Conservation (phyloP, 2,329 filamentous ascomycete genomes). For the Paracoccidioides brasiliensis region DNA sequence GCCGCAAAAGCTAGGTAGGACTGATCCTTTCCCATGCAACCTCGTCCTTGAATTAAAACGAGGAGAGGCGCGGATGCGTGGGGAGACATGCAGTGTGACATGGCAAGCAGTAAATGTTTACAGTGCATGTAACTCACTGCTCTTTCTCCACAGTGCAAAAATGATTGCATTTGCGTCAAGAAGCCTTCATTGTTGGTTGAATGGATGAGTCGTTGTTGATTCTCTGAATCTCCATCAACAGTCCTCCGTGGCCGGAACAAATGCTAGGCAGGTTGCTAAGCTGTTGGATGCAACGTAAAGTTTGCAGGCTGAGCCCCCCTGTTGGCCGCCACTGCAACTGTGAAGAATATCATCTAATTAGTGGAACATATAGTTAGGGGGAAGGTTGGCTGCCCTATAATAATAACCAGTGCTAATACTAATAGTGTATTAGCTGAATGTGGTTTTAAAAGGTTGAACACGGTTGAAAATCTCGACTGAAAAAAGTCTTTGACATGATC, state of each 20-base stretch:
- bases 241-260: not conserved
- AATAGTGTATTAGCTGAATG: too few species aligned
- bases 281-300: slow-evolving; percentile 1
- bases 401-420: too few species aligned
- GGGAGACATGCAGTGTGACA: not conserved
- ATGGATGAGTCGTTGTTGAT: not conserved
- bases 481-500: too few species aligned
- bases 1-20: too few species aligned
- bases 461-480: too few species aligned
- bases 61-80: not conserved
- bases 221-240: too few species aligned
- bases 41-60: not conserved
- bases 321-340: not conserved
- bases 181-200: not conserved
- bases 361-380: too few species aligned
- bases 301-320: not conserved
- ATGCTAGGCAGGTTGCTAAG: not conserved
- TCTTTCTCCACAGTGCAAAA: too few species aligned
- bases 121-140: not conserved
- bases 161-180: not conserved
- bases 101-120: not conserved
- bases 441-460: too few species aligned
- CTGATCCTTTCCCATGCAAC: not conserved
- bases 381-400: too few species aligned
- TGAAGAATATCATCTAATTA: not conserved